These are phyloP conservation scores for Metarhizium brunneum DNA, from an alignment of 2,329 filamentous ascomycete species.

Conservation along the genomic window DNA sequence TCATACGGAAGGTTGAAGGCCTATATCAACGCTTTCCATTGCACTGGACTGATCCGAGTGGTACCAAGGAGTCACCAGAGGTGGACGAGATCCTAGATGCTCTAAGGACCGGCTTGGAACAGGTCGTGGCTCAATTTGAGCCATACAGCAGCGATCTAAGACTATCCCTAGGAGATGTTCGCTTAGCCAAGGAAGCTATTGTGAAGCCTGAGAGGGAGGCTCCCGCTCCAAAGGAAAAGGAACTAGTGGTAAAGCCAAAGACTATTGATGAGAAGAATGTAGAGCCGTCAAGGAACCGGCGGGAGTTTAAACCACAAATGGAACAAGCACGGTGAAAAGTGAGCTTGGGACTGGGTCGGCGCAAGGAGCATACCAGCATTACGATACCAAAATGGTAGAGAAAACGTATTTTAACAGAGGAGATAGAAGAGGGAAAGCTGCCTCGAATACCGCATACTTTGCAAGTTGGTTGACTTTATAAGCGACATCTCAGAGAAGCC, in stretches of 20 bases:
- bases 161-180: slow-evolving; percentile 61
- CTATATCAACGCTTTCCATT: slow-evolving; percentile 51
- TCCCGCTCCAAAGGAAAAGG: slow-evolving; percentile 12
- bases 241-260: slow-evolving; percentile 20
- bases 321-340: slow-evolving; percentile 14
- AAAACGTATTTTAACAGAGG: neutral
- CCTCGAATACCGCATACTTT: neutral
- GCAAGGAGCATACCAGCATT: neutral
- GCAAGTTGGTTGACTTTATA: neutral
- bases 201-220: slow-evolving; percentile 13
- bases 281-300: slow-evolving; percentile 12
- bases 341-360: neutral
- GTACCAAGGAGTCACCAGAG: slow-evolving; percentile 46
- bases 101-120: slow-evolving; percentile 54
- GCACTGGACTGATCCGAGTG: slow-evolving; percentile 73
- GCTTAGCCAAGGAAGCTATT: slow-evolving; percentile 61
- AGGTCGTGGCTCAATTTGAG: slow-evolving; percentile 63
- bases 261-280: slow-evolving; percentile 13
- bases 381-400: slow-evolving; percentile 8
- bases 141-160: slow-evolving; percentile 64
- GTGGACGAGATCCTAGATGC: slow-evolving; percentile 61
- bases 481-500: neutral
- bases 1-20: slow-evolving; percentile 59
- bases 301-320: slow-evolving; percentile 18
- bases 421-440: neutral